A percentile compares a stretch with the other conserved stretches of the same genome.
These are phyloP conservation scores for Thermothelomyces thermophilus DNA, from an alignment of 2,329 filamentous ascomycete species.

Conservation along the genomic window DNA sequence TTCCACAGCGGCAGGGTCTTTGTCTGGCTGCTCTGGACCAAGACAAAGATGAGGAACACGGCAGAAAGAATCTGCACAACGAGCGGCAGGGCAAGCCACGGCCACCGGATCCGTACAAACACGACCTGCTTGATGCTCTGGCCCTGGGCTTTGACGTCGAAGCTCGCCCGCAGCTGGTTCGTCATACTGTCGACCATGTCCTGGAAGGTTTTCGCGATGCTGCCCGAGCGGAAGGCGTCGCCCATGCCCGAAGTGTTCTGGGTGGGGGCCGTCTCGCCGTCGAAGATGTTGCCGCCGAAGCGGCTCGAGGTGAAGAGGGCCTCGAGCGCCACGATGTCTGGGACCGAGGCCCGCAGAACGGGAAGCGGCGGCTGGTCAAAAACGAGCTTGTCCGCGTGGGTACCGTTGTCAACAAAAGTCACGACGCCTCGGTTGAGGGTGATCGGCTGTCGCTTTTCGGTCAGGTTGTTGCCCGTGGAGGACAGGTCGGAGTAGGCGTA, in stretches of 20 bases:
- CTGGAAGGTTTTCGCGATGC: constrained; percentile 4
- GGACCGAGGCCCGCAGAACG: background rate
- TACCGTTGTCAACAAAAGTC: background rate
- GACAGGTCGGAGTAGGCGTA: constrained; percentile 14
- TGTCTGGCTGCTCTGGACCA: constrained; percentile 2
- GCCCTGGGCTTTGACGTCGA: constrained; percentile 18
- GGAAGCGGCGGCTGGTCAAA: constrained; percentile 4
- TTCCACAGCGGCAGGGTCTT: constrained; percentile 14
- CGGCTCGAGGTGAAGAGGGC: constrained; percentile 7
- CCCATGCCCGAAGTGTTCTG: constrained; percentile 9
- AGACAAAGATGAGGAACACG: constrained; percentile 1
- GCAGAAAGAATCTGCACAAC: constrained; percentile 5
- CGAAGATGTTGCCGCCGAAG: constrained; percentile 12
- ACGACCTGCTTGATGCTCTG: constrained; percentile 18
- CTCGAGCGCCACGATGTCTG: constrained; percentile 6
- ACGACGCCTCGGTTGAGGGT: background rate
- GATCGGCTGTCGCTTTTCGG: background rate
- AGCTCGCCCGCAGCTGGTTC: constrained; percentile 11
- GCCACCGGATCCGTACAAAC: constrained; percentile 11
- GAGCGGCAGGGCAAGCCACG: constrained; percentile 8
- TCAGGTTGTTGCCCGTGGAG: constrained; percentile 1
- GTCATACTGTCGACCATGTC: constrained; percentile 19
- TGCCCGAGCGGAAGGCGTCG: constrained; percentile 7
- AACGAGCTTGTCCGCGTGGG: background rate
- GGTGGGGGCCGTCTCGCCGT: constrained; percentile 1